Percentiles rank a stretch among this genome's conserved stretches.
Evolutionary conservation across 2,329 filamentous ascomycete species (phyloP).

Genomic region (Sporothrix globosa): DNA sequence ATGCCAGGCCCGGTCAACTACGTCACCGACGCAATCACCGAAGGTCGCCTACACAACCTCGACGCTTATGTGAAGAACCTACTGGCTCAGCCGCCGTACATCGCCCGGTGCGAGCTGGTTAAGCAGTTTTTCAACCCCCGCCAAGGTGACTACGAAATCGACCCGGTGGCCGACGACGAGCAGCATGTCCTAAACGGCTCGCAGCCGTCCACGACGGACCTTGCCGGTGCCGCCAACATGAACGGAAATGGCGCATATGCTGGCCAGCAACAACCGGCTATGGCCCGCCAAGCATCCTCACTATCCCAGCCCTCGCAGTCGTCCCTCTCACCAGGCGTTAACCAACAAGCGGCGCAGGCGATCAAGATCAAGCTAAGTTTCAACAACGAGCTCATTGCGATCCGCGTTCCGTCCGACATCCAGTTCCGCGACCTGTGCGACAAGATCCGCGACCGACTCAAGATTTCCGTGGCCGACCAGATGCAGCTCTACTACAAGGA

Average conservation of each 20-base stretch:
- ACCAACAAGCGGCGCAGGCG: conserved; percentile 50
- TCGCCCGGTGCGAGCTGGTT: conserved; percentile 80
- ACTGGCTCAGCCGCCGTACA: conserved; percentile 79
- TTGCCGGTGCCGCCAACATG: conserved; percentile 63
- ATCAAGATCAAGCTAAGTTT: conserved; percentile 97
- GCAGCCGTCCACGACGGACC: conserved; percentile 50
- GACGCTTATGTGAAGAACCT: conserved; percentile 96
- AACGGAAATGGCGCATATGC: conserved; percentile 54
- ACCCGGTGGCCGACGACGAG: conserved; percentile 64
- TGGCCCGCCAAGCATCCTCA: conserved; percentile 52
- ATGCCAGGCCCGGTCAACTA: conserved; percentile 98
- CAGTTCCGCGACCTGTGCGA: conserved; percentile 76
- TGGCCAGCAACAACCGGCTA: conserved; percentile 44
- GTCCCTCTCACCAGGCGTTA: conserved; percentile 57
- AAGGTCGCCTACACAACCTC: conserved; percentile 86
- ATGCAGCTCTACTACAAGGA: conserved; percentile 85
- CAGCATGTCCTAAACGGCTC: conserved; percentile 56
- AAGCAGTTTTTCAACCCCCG: conserved; percentile 89
- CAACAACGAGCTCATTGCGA: conserved; percentile 87
- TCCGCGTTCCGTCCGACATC: conserved; percentile 83
- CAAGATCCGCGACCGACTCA: conserved; percentile 82
- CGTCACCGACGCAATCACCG: conserved; percentile 96
- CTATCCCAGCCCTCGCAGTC: conserved; percentile 59
- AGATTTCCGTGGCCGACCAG: conserved; percentile 68
- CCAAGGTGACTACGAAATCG: conserved; percentile 91